A percentile compares a stretch with the other conserved stretches of the same genome.
phyloP scores from a whole-genome alignment of 208 protist species.

The Zelonia costaricensis region DNA sequence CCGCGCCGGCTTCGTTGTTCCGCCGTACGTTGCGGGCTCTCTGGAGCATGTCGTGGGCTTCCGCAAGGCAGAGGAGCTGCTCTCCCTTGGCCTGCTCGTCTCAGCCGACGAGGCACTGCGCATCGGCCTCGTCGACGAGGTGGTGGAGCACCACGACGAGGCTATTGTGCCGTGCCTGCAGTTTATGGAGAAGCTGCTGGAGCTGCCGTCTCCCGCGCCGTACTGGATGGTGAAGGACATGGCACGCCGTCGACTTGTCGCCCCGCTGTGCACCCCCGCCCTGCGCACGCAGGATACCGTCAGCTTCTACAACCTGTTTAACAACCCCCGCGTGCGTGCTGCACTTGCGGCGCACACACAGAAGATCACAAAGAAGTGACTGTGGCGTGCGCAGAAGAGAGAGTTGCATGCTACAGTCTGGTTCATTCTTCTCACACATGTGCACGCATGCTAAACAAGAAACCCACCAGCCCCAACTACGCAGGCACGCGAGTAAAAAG shows the following conservation, averaged over 20 bases:
- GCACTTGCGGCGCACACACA: constrained; percentile 16
- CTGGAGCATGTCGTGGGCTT: constrained; percentile 69
- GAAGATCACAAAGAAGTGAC: neutral
- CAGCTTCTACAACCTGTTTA: constrained; percentile 59
- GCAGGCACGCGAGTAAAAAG: no score
- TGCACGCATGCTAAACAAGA: no score
- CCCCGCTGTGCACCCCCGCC: constrained; percentile 49
- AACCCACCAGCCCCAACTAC: no score
- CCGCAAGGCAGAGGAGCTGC: constrained; percentile 52
- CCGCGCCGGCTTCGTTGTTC: constrained; percentile 61
- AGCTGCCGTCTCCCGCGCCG: constrained; percentile 42
- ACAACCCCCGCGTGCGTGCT: constrained; percentile 39
- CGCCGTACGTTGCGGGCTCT: constrained; percentile 63
- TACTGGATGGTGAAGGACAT: constrained; percentile 75
- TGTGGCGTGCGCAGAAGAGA: no score
- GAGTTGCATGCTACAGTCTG: no score
- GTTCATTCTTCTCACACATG: no score
- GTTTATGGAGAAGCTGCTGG: constrained; percentile 54
- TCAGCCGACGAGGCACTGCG: constrained; percentile 46
- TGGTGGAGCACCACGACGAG: constrained; percentile 52
- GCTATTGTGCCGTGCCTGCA: constrained; percentile 59
- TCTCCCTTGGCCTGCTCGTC: constrained; percentile 49
- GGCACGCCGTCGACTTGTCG: constrained; percentile 41
- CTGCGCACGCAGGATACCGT: constrained; percentile 56
- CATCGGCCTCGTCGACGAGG: constrained; percentile 74